Percentiles rank a stretch among this genome's conserved stretches.
Evolutionary conservation across 2,329 filamentous ascomycete genomes (phyloP).

Genomic region (Cladosporium oxysporum): DNA sequence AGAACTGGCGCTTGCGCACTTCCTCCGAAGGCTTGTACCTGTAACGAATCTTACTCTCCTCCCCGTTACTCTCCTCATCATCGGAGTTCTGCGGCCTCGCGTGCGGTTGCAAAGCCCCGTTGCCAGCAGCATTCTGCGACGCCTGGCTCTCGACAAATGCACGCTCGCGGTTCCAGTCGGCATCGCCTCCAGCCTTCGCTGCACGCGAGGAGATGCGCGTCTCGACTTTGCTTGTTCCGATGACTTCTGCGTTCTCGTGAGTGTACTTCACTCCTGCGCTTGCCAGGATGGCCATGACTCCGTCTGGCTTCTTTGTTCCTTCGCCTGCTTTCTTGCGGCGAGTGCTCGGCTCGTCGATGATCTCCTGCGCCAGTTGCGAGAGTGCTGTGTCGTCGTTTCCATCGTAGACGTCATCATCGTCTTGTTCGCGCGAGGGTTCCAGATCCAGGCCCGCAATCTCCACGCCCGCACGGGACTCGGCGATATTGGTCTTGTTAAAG

Average conservation of each 20-base stretch:
- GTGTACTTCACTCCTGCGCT: slow-evolving; percentile 91
- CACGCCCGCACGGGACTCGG: slow-evolving; percentile 85
- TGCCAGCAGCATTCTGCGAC: slow-evolving; percentile 23
- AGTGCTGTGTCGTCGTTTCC: slow-evolving; percentile 65
- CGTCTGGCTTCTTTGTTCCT: slow-evolving; percentile 58
- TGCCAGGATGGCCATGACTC: slow-evolving; percentile 84
- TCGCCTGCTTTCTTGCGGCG: slow-evolving; percentile 41
- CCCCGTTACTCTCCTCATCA: slow-evolving; percentile 27
- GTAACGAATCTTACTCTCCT: slow-evolving; percentile 48
- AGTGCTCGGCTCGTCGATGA: slow-evolving; percentile 43
- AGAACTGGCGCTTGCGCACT: slow-evolving; percentile 81
- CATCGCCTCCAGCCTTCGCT: slow-evolving; percentile 58
- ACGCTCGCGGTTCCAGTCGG: slow-evolving; percentile 51
- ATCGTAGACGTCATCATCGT: slow-evolving; percentile 41
- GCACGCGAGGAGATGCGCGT: slow-evolving; percentile 77
- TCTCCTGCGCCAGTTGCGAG: slow-evolving; percentile 68
- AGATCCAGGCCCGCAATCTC: slow-evolving; percentile 77
- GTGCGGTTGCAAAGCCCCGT: slow-evolving; percentile 30
- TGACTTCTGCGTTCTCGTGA: slow-evolving; percentile 93
- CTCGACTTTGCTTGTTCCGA: slow-evolving; percentile 91
- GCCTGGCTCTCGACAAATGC: slow-evolving; percentile 56
- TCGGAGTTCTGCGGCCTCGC: slow-evolving; percentile 22
- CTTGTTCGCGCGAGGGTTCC: slow-evolving; percentile 61
- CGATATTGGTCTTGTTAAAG: slow-evolving; percentile 97
- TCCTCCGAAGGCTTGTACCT: slow-evolving; percentile 72